Conservation (phyloP, 805 yeast genomes). For the Kodamaea neixiangensis region DNA sequence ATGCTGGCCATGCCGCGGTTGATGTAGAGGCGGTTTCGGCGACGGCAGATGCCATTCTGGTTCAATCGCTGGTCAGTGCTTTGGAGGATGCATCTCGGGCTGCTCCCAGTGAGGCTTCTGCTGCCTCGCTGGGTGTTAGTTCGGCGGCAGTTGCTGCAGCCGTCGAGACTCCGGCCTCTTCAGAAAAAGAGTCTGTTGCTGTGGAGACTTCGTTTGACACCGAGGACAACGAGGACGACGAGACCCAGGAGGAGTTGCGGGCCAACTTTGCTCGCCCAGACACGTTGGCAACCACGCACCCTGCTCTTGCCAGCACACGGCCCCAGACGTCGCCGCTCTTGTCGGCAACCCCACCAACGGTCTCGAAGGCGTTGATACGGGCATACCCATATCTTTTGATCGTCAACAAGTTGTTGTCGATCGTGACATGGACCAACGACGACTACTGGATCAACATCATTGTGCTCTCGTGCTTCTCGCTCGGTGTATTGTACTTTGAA, state of each 20-base stretch:
- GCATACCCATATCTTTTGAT: slow-evolving; percentile 84
- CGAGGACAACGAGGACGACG: slow-evolving; percentile 13
- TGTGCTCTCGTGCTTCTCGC: slow-evolving; percentile 53
- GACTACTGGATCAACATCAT: slow-evolving; percentile 76
- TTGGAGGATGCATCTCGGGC: background rate
- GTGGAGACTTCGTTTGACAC: slow-evolving; percentile 1
- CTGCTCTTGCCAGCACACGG: slow-evolving; percentile 15
- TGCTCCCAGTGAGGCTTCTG: background rate
- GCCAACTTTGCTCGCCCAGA: slow-evolving; percentile 13
- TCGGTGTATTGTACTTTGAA: slow-evolving; percentile 76
- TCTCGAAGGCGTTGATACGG: slow-evolving; percentile 76
- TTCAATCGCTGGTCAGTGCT: background rate
- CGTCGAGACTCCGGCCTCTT: background rate
- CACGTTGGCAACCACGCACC: slow-evolving; percentile 3
- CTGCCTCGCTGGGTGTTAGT: background rate
- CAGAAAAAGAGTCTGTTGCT: background rate
- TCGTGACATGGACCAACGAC: slow-evolving; percentile 89
- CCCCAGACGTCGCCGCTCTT: slow-evolving; percentile 77
- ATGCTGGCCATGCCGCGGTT: slow-evolving; percentile 6
- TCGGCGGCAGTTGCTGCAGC: background rate
- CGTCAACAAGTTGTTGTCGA: slow-evolving; percentile 65
- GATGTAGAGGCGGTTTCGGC: slow-evolving; percentile 8
- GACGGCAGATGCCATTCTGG: background rate
- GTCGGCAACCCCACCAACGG: slow-evolving; percentile 87
- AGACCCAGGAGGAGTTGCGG: slow-evolving; percentile 10